Evolutionary conservation across 208 protist genomes (phyloP).

Genomic region (Leishmania gerbilli): DNA sequence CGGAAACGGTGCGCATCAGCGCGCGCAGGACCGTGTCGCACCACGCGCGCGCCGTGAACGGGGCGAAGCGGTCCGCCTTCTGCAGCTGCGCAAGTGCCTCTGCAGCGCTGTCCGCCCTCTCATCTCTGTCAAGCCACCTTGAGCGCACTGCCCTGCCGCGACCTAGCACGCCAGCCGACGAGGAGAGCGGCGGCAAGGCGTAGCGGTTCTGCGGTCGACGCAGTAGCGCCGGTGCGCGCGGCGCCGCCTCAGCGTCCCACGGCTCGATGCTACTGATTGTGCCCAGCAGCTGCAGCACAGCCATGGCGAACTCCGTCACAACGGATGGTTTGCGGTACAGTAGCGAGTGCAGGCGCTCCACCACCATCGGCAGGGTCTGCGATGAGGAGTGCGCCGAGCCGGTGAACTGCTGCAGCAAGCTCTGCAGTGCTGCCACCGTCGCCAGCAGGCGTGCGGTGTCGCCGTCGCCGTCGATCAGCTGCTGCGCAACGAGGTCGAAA

Average conservation of each 20-base stretch:
- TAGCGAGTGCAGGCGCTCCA: constrained; percentile 64
- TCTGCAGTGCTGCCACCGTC: constrained; percentile 63
- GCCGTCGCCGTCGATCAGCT: constrained; percentile 63
- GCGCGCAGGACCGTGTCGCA: constrained; percentile 69
- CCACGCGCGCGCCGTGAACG: constrained; percentile 44
- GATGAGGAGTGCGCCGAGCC: constrained; percentile 29
- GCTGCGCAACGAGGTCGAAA: constrained; percentile 54
- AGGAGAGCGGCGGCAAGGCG: constrained; percentile 33
- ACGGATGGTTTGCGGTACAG: constrained; percentile 78
- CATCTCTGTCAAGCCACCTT: constrained; percentile 24
- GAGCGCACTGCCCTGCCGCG: constrained; percentile 9
- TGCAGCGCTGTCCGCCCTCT: constrained; percentile 26
- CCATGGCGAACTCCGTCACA: constrained; percentile 63
- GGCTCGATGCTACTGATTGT: constrained; percentile 82
- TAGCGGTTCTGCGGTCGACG: constrained; percentile 44
- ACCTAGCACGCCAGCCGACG: constrained; percentile 19
- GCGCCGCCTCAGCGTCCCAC: constrained; percentile 30
- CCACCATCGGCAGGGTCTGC: constrained; percentile 42
- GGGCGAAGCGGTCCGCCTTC: constrained; percentile 32
- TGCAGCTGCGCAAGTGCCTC: constrained; percentile 31
- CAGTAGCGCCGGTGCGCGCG: constrained; percentile 44
- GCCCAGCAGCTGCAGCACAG: constrained; percentile 71
- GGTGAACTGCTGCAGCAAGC: constrained; percentile 60
- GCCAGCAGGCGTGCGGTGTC: constrained; percentile 57
- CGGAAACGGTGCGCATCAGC: constrained; percentile 57